Conservation (phyloP, 768 basidiomycete genomes). For the Cubamyces sp. region DNA sequence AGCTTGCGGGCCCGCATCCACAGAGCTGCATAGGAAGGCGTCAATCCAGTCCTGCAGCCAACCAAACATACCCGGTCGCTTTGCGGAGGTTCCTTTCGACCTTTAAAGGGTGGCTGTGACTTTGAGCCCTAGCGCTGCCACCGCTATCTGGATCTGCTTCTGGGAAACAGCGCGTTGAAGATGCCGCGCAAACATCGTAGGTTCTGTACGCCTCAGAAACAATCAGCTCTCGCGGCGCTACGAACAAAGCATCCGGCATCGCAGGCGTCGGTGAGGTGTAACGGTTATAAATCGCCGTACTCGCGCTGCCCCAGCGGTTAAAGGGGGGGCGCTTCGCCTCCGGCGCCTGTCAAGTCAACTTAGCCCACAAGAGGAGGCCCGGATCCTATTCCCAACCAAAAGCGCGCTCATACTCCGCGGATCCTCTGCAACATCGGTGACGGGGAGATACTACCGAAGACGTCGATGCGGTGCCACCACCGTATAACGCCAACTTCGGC, state of each 20-base stretch:
- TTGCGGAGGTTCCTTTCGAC: neutral
- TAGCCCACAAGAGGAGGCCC: slow-evolving; percentile 11
- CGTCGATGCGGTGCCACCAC: neutral
- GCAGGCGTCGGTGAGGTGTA: neutral
- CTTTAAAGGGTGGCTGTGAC: neutral
- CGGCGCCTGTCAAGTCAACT: neutral
- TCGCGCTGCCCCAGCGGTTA: too few species aligned
- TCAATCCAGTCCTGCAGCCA: slow-evolving; percentile 11
- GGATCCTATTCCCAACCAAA: slow-evolving; percentile 19
- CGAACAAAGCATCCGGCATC: neutral
- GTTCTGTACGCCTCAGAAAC: neutral
- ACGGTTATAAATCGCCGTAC: too few species aligned
- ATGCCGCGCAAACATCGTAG: neutral
- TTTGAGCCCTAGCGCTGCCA: neutral
- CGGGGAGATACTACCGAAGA: neutral
- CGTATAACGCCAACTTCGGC: neutral
- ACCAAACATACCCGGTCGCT: neutral
- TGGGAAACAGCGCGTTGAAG: neutral
- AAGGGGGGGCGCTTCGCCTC: too few species aligned
- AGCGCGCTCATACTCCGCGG: slow-evolving; percentile 13
- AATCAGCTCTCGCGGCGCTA: too few species aligned
- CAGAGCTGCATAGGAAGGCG: slow-evolving; percentile 21
- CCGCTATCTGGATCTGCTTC: neutral
- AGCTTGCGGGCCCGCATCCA: slow-evolving; percentile 21
- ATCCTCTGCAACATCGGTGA: slow-evolving; percentile 20